Evolutionary conservation across 2,329 filamentous ascomycete genomes (phyloP).

Genomic region (Pestalotiopsis sp.): DNA sequence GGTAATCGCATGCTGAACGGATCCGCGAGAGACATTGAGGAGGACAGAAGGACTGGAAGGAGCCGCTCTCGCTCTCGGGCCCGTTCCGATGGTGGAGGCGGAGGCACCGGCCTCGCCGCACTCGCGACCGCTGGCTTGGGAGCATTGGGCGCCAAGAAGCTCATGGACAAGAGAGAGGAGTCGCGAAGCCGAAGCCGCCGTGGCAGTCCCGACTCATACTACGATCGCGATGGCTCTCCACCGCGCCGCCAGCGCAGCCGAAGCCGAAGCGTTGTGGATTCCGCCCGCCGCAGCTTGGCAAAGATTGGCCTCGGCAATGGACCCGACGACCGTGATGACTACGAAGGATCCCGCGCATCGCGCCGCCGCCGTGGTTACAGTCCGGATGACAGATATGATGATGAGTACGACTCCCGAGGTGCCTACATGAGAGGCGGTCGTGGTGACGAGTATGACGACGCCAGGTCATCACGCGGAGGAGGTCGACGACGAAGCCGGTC

Average conservation of each 20-base stretch:
- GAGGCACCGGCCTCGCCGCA: conserved; percentile 58
- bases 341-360: conserved; percentile 41
- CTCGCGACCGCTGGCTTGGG: conserved; percentile 65
- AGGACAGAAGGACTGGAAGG: conserved; percentile 60
- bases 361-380: conserved; percentile 34
- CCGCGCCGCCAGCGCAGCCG: conserved; percentile 51
- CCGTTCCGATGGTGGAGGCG: conserved; percentile 54
- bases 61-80: conserved; percentile 72
- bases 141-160: conserved; percentile 64
- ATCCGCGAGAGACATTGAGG: conserved; percentile 67
- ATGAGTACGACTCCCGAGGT: conserved; percentile 32
- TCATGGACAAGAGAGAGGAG: conserved; percentile 47
- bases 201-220: conserved; percentile 49
- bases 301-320: conserved; percentile 62
- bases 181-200: conserved; percentile 56
- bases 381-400: conserved; percentile 38
- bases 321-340: conserved; percentile 47
- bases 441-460: conserved; percentile 47
- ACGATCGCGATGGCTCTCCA: conserved; percentile 44
- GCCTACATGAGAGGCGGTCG: conserved; percentile 38
- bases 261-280: conserved; percentile 68
- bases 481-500: conserved; percentile 41
- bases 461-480: conserved; percentile 41
- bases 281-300: conserved; percentile 62
- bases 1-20: conserved; percentile 87